These are phyloP conservation scores for Oryza rufipogon DNA, from an alignment of 176 grass and related monocot genomes.

Conservation along the genomic window DNA sequence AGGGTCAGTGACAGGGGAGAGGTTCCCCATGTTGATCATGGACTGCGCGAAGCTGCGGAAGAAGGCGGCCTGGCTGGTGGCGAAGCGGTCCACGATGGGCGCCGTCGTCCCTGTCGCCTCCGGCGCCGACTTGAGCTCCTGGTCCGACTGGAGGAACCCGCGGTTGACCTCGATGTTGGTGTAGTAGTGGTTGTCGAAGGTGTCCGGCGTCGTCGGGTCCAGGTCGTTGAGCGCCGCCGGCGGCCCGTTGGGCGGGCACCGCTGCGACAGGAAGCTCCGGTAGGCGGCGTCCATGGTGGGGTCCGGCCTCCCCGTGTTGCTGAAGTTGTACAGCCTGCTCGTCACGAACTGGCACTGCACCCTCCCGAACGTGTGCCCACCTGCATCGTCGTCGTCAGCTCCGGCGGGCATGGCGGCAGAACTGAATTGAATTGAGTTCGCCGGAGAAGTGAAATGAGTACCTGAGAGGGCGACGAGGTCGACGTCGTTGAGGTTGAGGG, in stretches of 20 bases:
- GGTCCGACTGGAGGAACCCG: conserved; percentile 59
- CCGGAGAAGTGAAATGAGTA: neutral
- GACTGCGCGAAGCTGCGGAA: conserved; percentile 48
- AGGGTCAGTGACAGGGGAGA: conserved; percentile 38
- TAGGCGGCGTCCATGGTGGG: conserved; percentile 36
- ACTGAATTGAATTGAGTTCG: too few relatives aligned
- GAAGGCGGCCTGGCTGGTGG: conserved; percentile 52
- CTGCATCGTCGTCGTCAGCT: conserved; percentile 2
- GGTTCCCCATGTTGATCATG: conserved; percentile 80
- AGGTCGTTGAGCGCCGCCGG: conserved; percentile 25
- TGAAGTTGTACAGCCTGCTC: conserved; percentile 64
- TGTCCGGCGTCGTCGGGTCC: conserved; percentile 53
- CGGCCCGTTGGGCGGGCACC: conserved; percentile 41
- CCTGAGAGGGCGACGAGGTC: conserved; percentile 82
- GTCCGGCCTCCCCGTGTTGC: conserved; percentile 43
- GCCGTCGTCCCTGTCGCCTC: conserved; percentile 18
- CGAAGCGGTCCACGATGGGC: conserved; percentile 54
- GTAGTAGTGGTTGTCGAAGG: conserved; percentile 77
- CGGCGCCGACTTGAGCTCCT: conserved; percentile 56
- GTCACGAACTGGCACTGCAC: conserved; percentile 54
- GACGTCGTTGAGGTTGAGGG: neutral
- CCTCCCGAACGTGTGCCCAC: conserved; percentile 68
- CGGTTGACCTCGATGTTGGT: conserved; percentile 43
- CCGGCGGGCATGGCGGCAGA: too few relatives aligned
- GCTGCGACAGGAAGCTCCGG: conserved; percentile 16